A percentile compares a stretch with the other conserved stretches of the same genome.
Conservation (phyloP, 2,329 filamentous ascomycete species). For the Cercospora sp. region DNA sequence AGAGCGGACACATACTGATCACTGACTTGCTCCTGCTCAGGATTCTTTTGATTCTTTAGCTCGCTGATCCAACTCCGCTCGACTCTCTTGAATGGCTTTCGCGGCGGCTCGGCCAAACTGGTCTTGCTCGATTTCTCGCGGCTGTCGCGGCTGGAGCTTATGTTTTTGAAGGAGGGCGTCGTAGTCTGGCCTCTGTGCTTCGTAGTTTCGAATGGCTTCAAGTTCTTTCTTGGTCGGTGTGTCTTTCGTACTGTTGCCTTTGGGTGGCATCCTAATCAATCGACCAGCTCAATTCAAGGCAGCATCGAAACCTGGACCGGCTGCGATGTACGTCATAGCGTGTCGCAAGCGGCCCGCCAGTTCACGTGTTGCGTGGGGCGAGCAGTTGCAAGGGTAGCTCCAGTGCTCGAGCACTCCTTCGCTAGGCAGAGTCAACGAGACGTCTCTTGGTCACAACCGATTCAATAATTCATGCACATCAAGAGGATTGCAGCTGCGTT, state of each 20-base stretch:
- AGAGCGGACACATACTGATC: constrained; percentile 7
- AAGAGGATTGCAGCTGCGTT: not conserved
- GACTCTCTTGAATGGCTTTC: constrained; percentile 7
- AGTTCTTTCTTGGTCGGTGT: not conserved
- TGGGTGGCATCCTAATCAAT: not conserved
- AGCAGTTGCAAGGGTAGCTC: not conserved
- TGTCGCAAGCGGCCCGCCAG: not conserved
- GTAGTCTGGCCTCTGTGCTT: not conserved
- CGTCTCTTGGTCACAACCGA: constrained; percentile 1
- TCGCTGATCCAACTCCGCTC: not conserved
- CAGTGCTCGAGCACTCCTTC: not conserved
- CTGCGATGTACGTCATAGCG: not conserved
- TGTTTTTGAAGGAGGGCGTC: not conserved
- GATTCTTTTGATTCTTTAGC: not conserved
- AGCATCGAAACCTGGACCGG: constrained; percentile 1
- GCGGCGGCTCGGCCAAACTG: not conserved
- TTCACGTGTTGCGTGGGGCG: not conserved
- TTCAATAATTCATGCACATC: not conserved
- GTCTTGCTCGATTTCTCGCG: not conserved
- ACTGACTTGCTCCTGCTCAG: not conserved
- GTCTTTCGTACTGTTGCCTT: not conserved
- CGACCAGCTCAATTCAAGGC: not conserved
- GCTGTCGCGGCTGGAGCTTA: constrained; percentile 1
- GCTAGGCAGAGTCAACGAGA: not conserved
- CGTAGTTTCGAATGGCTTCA: constrained; percentile 1